Base-by-base conservation (phyloP, 495 filamentous ascomycete genomes). In the Aspergillus funiculosus region DNA sequence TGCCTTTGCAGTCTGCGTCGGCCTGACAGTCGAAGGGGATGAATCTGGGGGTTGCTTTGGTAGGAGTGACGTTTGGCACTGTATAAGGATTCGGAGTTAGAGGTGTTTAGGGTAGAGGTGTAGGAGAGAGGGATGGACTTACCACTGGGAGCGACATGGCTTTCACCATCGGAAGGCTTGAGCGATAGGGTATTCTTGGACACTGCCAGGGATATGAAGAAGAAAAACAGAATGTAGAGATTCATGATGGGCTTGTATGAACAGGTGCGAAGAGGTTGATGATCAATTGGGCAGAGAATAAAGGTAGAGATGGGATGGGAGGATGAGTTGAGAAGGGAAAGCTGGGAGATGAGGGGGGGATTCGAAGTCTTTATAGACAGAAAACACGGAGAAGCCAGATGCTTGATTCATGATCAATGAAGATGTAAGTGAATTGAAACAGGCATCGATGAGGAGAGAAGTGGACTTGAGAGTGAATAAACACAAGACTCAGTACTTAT, bases 151-250 rank as follows among this genome's bases (percentile, higher is more conserved):
- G 13, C 40, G 25, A 10, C 28, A 24, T 19, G 10, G 22, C 9
- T 13, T 10, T 2, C 28, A 30, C 7, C 28, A 25, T 34, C 29
- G 19, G 9, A 3, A 22, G 20, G 7, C 28, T 15, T 22, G 7
- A 21, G 14, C 8, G 28, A 34, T n/a, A n/a, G n/a, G n/a, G n/a
- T n/a, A n/a, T n/a, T n/a, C 28, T 32, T 10, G 27, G 40, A 31
- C 28, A 43, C 1, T n/a, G 9, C 28, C 18, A 43, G 20, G 18
- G 40, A 32, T 31, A 34, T 22, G 17, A 43, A 29, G 19, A 43
- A 43, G 28, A 32, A 11, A 15, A 43, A 20, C 11, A 43, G 40
- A 11, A 34, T 13, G 28, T 24, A 34, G 18, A 34, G 19, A 11
- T 34, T 43, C 40, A 43, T 43, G 19, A n/a, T 43, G 28, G 17